Base-by-base conservation (phyloP, 495 filamentous ascomycete genomes). In the Aspergillus mulundensis region DNA sequence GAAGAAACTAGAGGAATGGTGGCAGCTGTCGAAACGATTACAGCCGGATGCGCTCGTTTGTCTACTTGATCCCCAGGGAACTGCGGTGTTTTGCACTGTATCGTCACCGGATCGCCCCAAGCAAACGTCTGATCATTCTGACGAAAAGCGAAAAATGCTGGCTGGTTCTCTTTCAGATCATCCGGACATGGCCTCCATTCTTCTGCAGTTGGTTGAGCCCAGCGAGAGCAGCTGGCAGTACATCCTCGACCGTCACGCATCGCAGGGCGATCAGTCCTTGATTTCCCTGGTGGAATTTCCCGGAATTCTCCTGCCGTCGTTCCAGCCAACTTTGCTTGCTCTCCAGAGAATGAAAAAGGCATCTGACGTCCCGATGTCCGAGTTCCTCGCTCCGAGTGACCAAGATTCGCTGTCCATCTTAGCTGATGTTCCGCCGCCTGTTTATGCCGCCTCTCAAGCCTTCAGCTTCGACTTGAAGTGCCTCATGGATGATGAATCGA, bases 261-360 rank as follows among this genome's bases (percentile, higher is more conserved):
- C n/a, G n/a, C n/a, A n/a, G n/a, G n/a, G n/a, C n/a, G n/a, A n/a
- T n/a, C n/a, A n/a, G n/a, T n/a, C n/a, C n/a, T n/a, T n/a, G n/a
- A n/a, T n/a, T n/a, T n/a, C n/a, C 71, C 75, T 90, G 7, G 77
- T 90, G 1, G 88, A 91, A 56, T 90, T 91, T 51, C 88, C 87
- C 0, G 83, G 82, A 8, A 70, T 92, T 6, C 72, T 92, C 1
- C 73, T 89, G 14, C 77, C 82, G 0, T 77, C 87, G 2, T 92
- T 92, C 61, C 71, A 83, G 39, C 81, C 84, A 16, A 87, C 84
- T 0, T 68, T 91, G 15, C 67, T 73, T 54, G 85, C 83, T 5
- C 70, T 92, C 0, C 84, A 90, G 60, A 60, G 67, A 3, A 85
- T 89, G 71, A 78, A 76, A 34, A 64, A 60, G 21, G 65, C 60